A percentile compares a stretch with the other conserved stretches of the same genome.
phyloP scores from a whole-genome alignment of 1,284 basidiomycete genomes.

The Ceratobasidium sp. region DNA sequence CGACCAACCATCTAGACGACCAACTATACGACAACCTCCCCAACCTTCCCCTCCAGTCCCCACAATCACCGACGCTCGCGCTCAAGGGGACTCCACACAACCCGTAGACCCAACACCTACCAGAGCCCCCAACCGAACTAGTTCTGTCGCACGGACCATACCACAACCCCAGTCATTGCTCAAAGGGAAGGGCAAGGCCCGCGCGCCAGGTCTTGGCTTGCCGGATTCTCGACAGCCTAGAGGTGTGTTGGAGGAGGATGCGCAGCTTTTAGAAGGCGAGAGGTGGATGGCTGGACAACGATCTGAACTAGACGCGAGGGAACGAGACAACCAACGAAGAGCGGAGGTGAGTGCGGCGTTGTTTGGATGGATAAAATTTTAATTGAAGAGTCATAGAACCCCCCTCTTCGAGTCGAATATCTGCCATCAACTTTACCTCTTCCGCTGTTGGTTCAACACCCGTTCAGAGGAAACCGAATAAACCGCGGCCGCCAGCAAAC shows the following conservation, averaged over 20 bases:
- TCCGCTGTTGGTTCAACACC: conserved; percentile 31
- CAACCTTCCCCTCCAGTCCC: conserved; percentile 40
- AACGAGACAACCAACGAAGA: conserved; percentile 42
- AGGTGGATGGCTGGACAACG: conserved; percentile 43
- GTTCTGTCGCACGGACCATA: conserved; percentile 13
- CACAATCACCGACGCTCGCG: conserved; percentile 31
- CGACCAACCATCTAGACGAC: conserved; percentile 32
- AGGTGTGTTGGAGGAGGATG: conserved; percentile 30
- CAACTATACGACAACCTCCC: conserved; percentile 27
- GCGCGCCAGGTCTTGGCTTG: conserved; percentile 22
- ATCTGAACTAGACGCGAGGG: conserved; percentile 39
- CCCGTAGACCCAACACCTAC: conserved; percentile 36
- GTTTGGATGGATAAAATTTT: conserved; percentile 9
- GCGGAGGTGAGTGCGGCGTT: conserved; percentile 17
- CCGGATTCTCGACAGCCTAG: conserved; percentile 20
- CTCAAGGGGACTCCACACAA: conserved; percentile 23
- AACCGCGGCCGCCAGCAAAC: conserved; percentile 31
- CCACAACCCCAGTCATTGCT: not conserved
- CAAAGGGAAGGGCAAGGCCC: conserved; percentile 37
- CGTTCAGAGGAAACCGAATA: conserved; percentile 35
- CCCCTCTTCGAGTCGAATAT: conserved; percentile 37
- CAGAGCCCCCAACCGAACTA: conserved; percentile 25
- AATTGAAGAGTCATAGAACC: conserved; percentile 1
- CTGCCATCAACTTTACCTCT: conserved; percentile 33
- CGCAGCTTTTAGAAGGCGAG: conserved; percentile 21